Conservation (phyloP, 805 yeast species). For the Teunomyces pallodes region DNA sequence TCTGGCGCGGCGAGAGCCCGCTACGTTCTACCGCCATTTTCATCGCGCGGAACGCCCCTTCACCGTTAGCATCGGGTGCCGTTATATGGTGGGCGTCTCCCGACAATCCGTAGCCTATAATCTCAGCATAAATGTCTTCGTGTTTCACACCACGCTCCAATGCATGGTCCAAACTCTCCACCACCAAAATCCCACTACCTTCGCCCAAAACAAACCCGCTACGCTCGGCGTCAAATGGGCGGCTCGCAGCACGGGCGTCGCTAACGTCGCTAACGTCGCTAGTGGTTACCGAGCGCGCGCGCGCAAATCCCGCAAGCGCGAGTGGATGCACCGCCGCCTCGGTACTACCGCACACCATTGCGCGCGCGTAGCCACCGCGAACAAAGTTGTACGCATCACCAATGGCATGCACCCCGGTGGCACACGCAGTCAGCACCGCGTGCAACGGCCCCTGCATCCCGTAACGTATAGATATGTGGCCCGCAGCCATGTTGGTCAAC, state of each 20-base stretch:
- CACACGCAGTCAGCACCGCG: constrained; percentile 91
- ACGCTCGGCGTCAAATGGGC: constrained; percentile 82
- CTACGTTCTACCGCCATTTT: constrained; percentile 62
- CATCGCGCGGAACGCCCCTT: constrained; percentile 86
- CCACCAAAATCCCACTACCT: constrained; percentile 79
- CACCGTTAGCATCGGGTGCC: constrained; percentile 79
- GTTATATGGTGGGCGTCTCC: constrained; percentile 95
- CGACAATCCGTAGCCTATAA: constrained; percentile 83
- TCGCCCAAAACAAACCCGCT: constrained; percentile 92
- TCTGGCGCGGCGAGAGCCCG: constrained; percentile 41
- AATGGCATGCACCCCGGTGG: constrained; percentile 90
- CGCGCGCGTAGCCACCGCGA: constrained; percentile 74
- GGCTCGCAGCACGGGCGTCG: constrained; percentile 62
- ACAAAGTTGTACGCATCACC: constrained; percentile 91
- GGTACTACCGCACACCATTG: constrained; percentile 91
- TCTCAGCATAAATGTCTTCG: constrained; percentile 67
- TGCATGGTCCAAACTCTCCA: constrained; percentile 82
- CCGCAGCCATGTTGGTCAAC: constrained; percentile 91
- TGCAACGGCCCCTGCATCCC: constrained; percentile 85
- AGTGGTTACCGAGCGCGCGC: constrained; percentile 79
- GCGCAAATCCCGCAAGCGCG: constrained; percentile 84
- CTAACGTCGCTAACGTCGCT: constrained; percentile 35
- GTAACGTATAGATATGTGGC: constrained; percentile 77
- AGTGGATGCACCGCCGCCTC: constrained; percentile 86
- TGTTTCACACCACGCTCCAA: constrained; percentile 50